Base-by-base conservation (phyloP, 371 early-diverging fungal species). In the Ecytonucleospora hepatopenaei region DNA sequence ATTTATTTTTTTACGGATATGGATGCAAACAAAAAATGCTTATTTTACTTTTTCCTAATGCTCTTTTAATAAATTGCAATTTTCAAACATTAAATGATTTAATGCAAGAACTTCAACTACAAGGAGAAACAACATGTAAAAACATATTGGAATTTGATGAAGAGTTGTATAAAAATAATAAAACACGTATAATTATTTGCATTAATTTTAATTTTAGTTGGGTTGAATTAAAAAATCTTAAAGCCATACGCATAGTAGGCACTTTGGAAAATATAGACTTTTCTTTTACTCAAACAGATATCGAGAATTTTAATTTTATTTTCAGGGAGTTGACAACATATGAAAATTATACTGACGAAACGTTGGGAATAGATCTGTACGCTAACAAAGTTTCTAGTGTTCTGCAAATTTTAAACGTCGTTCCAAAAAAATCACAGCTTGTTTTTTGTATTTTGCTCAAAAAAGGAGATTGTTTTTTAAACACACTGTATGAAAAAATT, bases 301-400 rank as follows among this genome's bases (percentile, higher is more conserved):
- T 74, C 0, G 54, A 57, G 35, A 48, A 54, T 2, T 71, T 71
- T 55, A 77, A 77, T 61, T 67, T 77, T 40, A 68, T 77, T 27
- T 63, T 69, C 46, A 66, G 72, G 56, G 78, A 77, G 54, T 53
- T 77, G 12, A 77, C 78, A 2, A 77, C 78, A n/a, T 74, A 60
- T 49, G 63, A 59, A 31, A 59, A 67, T 34, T 77, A 77, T 53
- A 57, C 53, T 15, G 69, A 70, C 17, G 74, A 76, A 19, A 32
- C 48, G 23, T 17, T 65, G 8, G 71, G 66, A 28, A 67, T 69
- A n/a, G 62, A 67, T 31, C 21, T 72, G 8, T 16, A 1, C 31
- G 46, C 24, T 30, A 54, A 58, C 27, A 61, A 49, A 0, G 30
- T 26, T 24, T 35, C 47, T 51, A 49, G 33, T 24, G 26, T 55